These are phyloP conservation scores for Amborella trichopoda DNA, from an alignment of 164 flowering plant species.

Conservation along the genomic window DNA sequence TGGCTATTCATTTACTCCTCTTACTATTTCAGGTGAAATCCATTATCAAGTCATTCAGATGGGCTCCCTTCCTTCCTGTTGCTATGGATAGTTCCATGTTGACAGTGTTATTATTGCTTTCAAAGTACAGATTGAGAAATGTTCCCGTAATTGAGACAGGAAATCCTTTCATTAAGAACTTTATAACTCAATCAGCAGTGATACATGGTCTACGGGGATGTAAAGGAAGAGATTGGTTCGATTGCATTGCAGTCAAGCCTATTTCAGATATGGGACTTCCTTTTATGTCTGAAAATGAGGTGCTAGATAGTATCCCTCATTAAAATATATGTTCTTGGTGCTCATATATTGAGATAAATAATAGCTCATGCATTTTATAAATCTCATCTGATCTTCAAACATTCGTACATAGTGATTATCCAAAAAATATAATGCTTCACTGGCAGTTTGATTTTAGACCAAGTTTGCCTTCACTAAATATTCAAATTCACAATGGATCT, in stretches of 20 bases:
- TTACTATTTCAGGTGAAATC: conserved; percentile 44
- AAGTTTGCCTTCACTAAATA: too few relatives aligned
- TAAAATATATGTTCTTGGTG: too few relatives aligned
- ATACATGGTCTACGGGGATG: conserved; percentile 66
- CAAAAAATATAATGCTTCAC: too few relatives aligned
- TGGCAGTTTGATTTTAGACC: too few relatives aligned
- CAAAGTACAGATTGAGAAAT: conserved; percentile 75
- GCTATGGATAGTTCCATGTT: conserved; percentile 66
- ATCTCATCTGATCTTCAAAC: too few relatives aligned
- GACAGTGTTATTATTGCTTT: conserved; percentile 65
- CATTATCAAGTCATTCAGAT: conserved; percentile 58
- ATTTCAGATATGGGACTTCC: conserved; percentile 87
- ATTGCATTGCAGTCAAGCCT: conserved; percentile 40
- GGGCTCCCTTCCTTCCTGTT: conserved; percentile 84
- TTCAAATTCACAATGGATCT: too few relatives aligned
- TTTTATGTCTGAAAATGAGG: conserved; percentile 59
- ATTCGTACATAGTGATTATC: too few relatives aligned
- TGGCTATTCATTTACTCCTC: neutral
- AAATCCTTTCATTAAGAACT: conserved; percentile 49
- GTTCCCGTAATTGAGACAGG: conserved; percentile 79
- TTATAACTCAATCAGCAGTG: conserved; percentile 86
- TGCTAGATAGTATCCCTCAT: too few relatives aligned
- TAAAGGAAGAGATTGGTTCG: conserved; percentile 93
- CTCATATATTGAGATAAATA: too few relatives aligned
- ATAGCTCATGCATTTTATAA: too few relatives aligned